Evolutionary conservation across 805 yeast species (phyloP), one percentile per base, ranked within the genome.

Genomic region (Cyberlindnera suaveolens): DNA sequence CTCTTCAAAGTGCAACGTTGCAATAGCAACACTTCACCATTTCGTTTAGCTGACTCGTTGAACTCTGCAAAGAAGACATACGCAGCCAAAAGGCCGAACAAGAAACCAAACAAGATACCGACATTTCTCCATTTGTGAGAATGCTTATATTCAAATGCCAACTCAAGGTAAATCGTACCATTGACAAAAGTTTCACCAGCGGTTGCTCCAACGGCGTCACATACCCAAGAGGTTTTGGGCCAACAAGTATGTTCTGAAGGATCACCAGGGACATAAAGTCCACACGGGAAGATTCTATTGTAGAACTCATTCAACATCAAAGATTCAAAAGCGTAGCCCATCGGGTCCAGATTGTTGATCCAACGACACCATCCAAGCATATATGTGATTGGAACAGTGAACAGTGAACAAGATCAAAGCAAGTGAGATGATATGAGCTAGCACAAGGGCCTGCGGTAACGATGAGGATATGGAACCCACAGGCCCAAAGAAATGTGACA

Each of bases 1-100:
- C 71, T 71, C 39, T 59, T 67, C 57, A 79, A 63, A 41, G 76
- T 66, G 3, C 73, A 63, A 36, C 64, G 62, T 55, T 75, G 79
- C 68, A 78, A 82, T 20, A 83, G 69, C 47, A 81, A 63, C 29
- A 82, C n/a, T 61, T 83, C 90, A 68, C 90, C 90, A 63, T 78
- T 78, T 61, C 78, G 85, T 67, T 72, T 70, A 3, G 85, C 77
- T 58, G 82, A 78, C 56, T 72, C 74, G 53, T 78, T 77, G 49
- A 55, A 64, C 58, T 84, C 90, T 41, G 78, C 71, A 45, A 78
- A 65, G 3, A 65, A 31, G 46, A 84, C 59, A 58, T 82, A 82
- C 10, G 75, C 66, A 40, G 50, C 55, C 42, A 81, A 67, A 62
- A 84, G 80, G 60, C 78, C 70, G 35, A 80, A 44, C 19, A 64